Evolutionary conservation across 2,329 filamentous ascomycete species (phyloP).

Genomic region (Hortaea werneckii): DNA sequence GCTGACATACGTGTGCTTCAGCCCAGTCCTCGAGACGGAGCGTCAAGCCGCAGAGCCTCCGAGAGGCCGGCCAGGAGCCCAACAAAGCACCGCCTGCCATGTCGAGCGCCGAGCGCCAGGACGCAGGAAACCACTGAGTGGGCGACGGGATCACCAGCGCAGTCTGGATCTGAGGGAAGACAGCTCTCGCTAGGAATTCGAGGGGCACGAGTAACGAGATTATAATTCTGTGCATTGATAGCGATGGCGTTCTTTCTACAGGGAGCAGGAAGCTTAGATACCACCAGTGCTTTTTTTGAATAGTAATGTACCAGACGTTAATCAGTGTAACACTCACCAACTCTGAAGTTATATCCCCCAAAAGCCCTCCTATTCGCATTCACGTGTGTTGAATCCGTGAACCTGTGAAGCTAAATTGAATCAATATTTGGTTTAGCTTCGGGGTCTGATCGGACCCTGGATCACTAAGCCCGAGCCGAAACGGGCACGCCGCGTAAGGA

Average conservation of each 20-base stretch:
- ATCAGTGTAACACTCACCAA: too few species aligned
- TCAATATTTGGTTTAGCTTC: not conserved
- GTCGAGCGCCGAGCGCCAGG: not conserved
- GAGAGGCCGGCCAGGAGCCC: not conserved
- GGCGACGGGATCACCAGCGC: not conserved
- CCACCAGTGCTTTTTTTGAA: not conserved
- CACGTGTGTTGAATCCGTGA: too few species aligned
- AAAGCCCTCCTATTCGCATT: too few species aligned
- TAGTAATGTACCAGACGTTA: not conserved
- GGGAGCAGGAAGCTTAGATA: not conserved
- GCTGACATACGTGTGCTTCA: not conserved
- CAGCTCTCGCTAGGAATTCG: not conserved
- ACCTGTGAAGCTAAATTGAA: not conserved
- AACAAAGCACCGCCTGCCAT: not conserved
- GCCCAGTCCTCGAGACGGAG: not conserved
- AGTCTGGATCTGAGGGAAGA: not conserved
- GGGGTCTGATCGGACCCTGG: not conserved
- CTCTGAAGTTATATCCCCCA: too few species aligned
- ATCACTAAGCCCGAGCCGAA: not conserved
- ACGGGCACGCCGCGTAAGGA: not conserved
- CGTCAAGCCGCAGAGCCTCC: not conserved
- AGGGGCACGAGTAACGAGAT: not conserved
- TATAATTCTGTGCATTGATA: conserved; percentile 1
- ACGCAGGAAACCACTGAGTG: not conserved
- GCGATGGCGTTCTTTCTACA: conserved; percentile 1